Conservation (phyloP, 169 alveolate genomes). For the Eimeria necatrix region DNA sequence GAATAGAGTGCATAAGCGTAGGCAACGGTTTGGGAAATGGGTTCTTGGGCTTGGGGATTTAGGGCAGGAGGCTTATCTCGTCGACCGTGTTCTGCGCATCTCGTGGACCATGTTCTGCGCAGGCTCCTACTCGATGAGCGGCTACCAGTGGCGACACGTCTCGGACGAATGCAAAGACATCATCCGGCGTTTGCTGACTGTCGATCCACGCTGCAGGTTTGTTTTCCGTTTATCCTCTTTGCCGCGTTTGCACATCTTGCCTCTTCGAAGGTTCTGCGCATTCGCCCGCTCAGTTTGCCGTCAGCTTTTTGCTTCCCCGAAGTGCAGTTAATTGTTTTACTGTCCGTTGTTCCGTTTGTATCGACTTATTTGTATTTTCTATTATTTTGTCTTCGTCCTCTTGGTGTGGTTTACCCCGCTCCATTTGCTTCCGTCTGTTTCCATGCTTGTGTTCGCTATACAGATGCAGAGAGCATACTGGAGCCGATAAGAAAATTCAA, state of each 20-base stretch:
- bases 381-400: neutral
- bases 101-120: neutral
- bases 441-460: neutral
- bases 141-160: conserved; percentile 89
- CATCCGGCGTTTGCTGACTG: conserved; percentile 91
- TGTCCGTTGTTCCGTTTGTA: neutral
- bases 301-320: too few species aligned
- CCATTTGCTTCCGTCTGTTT: neutral
- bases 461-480: neutral
- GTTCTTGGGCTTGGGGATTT: too few species aligned
- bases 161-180: conserved; percentile 96
- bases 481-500: neutral
- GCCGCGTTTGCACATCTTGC: too few species aligned
- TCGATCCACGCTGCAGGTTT: conserved; percentile 67
- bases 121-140: conserved; percentile 86
- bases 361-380: neutral
- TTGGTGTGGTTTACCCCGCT: neutral
- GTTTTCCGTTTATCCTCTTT: neutral
- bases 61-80: too few species aligned
- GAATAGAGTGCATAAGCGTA: too few species aligned
- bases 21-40: too few species aligned
- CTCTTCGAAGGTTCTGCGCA: too few species aligned
- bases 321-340: too few species aligned
- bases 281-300: too few species aligned
- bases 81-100: neutral